A percentile compares a stretch with the other conserved stretches of the same genome.
Conservation (phyloP, 2,329 filamentous ascomycete genomes). For the Beauveria rudraprayagi region DNA sequence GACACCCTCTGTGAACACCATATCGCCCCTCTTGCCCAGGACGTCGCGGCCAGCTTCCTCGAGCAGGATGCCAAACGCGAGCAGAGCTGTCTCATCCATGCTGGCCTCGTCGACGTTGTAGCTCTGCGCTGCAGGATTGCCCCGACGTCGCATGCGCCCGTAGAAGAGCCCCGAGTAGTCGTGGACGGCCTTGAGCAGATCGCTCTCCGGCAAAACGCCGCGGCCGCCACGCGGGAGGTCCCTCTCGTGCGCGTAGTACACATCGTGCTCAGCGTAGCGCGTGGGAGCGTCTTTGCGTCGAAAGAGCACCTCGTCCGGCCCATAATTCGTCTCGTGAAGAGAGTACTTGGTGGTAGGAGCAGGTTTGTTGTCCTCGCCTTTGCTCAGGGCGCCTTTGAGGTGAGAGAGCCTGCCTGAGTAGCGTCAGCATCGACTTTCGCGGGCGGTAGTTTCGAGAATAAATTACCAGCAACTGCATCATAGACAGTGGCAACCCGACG, state of each 20-base stretch:
- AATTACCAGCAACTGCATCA: slow-evolving; percentile 62
- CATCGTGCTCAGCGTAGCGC: slow-evolving; percentile 62
- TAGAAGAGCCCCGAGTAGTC: slow-evolving; percentile 62
- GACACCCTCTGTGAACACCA: slow-evolving; percentile 60
- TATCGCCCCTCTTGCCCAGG: slow-evolving; percentile 57
- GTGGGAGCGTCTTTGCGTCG: slow-evolving; percentile 54
- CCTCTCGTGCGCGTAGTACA: slow-evolving; percentile 58
- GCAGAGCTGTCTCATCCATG: slow-evolving; percentile 70
- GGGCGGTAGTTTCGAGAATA: not conserved
- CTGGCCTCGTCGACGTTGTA: slow-evolving; percentile 43
- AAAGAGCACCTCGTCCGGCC: slow-evolving; percentile 67
- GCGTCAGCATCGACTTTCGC: not conserved
- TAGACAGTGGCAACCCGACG: slow-evolving; percentile 50
- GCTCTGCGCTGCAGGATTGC: slow-evolving; percentile 12
- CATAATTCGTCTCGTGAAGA: slow-evolving; percentile 27
- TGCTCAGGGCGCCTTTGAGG: not conserved
- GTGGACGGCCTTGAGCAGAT: slow-evolving; percentile 62
- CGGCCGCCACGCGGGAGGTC: slow-evolving; percentile 40
- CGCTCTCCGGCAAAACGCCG: slow-evolving; percentile 55
- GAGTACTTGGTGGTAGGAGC: slow-evolving; percentile 18
- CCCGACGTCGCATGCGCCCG: slow-evolving; percentile 12
- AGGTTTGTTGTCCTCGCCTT: slow-evolving; percentile 12
- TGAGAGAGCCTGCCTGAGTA: not conserved
- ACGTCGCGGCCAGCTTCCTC: slow-evolving; percentile 59
- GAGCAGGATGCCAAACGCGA: slow-evolving; percentile 66